phyloP scores from a whole-genome alignment of 345 rosid species.

The Pistacia vera region DNA sequence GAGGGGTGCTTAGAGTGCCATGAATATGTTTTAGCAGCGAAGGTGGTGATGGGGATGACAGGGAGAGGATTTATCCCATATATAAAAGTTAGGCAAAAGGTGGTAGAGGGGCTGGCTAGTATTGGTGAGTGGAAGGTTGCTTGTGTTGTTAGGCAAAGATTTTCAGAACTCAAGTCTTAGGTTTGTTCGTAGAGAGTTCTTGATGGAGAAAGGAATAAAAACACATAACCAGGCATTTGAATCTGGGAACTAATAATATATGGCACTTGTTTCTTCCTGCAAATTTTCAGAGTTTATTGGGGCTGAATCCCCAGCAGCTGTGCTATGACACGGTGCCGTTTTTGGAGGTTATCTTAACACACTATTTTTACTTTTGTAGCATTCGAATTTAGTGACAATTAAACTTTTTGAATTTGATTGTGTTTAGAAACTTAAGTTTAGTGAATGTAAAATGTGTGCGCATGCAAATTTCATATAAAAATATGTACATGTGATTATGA shows the following conservation, averaged over 20 bases:
- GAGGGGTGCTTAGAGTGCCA: slow-evolving; percentile 73
- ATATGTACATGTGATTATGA: too few relatives aligned
- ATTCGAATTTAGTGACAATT: too few relatives aligned
- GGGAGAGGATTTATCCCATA: slow-evolving; percentile 79
- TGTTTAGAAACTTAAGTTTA: too few relatives aligned
- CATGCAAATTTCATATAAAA: too few relatives aligned
- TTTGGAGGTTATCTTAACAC: too few relatives aligned
- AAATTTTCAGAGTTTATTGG: neutral
- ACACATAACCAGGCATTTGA: neutral
- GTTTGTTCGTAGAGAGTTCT: neutral
- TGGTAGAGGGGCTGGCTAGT: slow-evolving; percentile 59
- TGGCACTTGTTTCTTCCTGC: neutral
- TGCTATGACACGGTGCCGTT: neutral
- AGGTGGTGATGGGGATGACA: slow-evolving; percentile 68
- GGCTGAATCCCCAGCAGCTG: neutral
- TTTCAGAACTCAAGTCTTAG: slow-evolving; percentile 55
- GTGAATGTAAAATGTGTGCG: too few relatives aligned
- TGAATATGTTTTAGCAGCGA: slow-evolving; percentile 75
- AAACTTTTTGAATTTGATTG: too few relatives aligned
- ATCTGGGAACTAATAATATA: neutral
- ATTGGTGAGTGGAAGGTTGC: slow-evolving; percentile 70
- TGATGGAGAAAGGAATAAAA: too few relatives aligned
- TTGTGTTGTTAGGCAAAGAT: slow-evolving; percentile 66
- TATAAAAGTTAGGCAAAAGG: slow-evolving; percentile 68
- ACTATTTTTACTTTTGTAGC: too few relatives aligned